A percentile compares a stretch with the other conserved stretches of the same genome.
phyloP scores from a whole-genome alignment of 345 rosid genomes.

The Rhodamnia rubescens region DNA sequence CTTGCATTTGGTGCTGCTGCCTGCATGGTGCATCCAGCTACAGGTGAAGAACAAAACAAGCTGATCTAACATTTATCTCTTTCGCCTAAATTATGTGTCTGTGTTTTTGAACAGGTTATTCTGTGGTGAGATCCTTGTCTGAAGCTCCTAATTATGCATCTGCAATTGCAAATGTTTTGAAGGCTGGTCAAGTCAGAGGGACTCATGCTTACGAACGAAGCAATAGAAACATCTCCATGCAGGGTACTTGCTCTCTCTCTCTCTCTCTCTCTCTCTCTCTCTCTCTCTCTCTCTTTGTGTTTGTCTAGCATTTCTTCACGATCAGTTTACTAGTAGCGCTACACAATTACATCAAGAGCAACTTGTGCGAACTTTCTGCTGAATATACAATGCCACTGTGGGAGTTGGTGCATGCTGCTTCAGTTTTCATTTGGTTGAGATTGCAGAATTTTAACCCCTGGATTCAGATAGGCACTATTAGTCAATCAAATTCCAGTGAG shows the following conservation, averaged over 20 bases:
- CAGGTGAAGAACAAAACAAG: constrained; percentile 32
- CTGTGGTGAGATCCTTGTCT: constrained; percentile 89
- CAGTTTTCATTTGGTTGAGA: not conserved
- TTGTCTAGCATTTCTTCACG: not conserved
- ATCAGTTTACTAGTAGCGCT: not conserved
- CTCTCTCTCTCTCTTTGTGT: not conserved
- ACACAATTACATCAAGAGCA: not conserved
- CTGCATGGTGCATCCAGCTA: constrained; percentile 97
- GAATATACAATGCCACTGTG: not conserved
- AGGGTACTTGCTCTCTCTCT: constrained; percentile 32
- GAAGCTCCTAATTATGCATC: constrained; percentile 91
- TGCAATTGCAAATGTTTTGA: constrained; percentile 65
- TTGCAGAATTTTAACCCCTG: not conserved
- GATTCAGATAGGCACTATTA: not conserved
- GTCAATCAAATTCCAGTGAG: not conserved
- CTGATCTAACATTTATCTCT: constrained; percentile 1
- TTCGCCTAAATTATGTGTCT: not conserved
- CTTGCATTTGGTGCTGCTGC: constrained; percentile 99
- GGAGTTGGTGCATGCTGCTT: not conserved
- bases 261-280: not conserved
- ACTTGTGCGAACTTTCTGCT: not conserved
- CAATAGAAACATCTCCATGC: constrained; percentile 59
- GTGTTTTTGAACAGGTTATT: constrained; percentile 51
- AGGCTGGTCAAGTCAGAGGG: constrained; percentile 18
- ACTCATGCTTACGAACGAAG: constrained; percentile 13